Percentiles rank a stretch among this genome's conserved stretches.
Conservation (phyloP, 768 basidiomycete genomes). For the Fomitopsis serialis region DNA sequence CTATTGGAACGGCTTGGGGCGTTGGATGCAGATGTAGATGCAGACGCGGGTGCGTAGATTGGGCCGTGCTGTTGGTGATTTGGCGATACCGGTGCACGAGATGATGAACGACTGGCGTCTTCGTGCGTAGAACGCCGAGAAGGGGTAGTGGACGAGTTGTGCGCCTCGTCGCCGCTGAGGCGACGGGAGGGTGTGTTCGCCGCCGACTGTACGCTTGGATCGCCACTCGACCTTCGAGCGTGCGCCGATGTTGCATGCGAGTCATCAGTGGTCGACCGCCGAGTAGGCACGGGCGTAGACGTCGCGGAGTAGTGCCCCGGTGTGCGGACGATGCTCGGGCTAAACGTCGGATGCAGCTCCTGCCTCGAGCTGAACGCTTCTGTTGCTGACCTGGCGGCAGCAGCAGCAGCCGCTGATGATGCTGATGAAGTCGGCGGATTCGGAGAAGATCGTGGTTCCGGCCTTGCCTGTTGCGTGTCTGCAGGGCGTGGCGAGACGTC, state of each 20-base stretch:
- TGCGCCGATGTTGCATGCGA: constrained; percentile 35
- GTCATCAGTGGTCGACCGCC: constrained; percentile 4
- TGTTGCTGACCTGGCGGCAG: constrained; percentile 10
- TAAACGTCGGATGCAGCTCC: constrained; percentile 64
- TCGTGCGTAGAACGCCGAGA: neutral
- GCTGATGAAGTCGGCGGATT: constrained; percentile 10
- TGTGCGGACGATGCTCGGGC: constrained; percentile 61
- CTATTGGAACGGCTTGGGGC: constrained; percentile 16
- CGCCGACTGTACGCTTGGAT: neutral
- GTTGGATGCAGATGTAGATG: constrained; percentile 1
- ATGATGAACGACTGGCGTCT: no score
- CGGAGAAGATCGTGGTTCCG: constrained; percentile 6
- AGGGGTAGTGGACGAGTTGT: constrained; percentile 3
- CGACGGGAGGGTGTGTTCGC: constrained; percentile 7
- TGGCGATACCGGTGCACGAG: no score
- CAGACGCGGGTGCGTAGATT: constrained; percentile 13
- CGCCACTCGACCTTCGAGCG: constrained; percentile 20
- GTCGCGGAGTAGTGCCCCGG: constrained; percentile 49
- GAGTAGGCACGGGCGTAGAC: constrained; percentile 14
- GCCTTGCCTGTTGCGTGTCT: constrained; percentile 9
- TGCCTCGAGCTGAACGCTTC: constrained; percentile 44
- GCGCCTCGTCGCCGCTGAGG: constrained; percentile 1
- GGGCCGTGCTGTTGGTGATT: constrained; percentile 7
- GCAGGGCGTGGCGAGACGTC: constrained; percentile 8
- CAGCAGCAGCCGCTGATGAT: constrained; percentile 9